A percentile compares a stretch with the other conserved stretches of the same genome.
Evolutionary conservation across 2,329 filamentous ascomycete genomes (phyloP).

Genomic region (Raffaelea albimanens): DNA sequence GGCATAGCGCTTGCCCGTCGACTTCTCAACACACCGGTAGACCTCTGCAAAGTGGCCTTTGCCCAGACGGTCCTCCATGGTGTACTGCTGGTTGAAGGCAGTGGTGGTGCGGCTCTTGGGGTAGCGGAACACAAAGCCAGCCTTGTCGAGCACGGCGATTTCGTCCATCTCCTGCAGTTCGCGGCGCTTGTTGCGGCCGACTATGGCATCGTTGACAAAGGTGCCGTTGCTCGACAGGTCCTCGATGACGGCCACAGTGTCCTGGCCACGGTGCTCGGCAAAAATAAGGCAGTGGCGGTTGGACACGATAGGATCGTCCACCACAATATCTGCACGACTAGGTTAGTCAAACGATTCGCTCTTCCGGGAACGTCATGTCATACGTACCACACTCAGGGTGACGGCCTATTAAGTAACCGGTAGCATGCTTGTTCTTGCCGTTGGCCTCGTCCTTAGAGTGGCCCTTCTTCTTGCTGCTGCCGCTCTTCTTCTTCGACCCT

Average conservation of each 20-base stretch:
- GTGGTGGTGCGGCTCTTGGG: slow-evolving; percentile 65
- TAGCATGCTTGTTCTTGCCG: slow-evolving; percentile 52
- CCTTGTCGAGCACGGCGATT: slow-evolving; percentile 75
- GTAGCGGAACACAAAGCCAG: slow-evolving; percentile 86
- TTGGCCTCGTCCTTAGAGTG: slow-evolving; percentile 48
- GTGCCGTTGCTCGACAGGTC: slow-evolving; percentile 95
- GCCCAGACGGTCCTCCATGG: slow-evolving; percentile 72
- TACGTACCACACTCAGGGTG: slow-evolving; percentile 89
- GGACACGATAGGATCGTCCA: slow-evolving; percentile 73
- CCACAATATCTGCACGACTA: slow-evolving; percentile 51
- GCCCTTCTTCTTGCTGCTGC: slow-evolving; percentile 31
- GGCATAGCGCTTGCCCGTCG: slow-evolving; percentile 71
- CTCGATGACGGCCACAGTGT: slow-evolving; percentile 65
- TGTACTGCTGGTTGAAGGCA: slow-evolving; percentile 79
- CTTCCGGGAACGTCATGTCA: not conserved
- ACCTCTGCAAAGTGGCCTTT: slow-evolving; percentile 95
- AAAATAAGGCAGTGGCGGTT: slow-evolving; percentile 62
- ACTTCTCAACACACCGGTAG: slow-evolving; percentile 81
- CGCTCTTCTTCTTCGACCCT: slow-evolving; percentile 24
- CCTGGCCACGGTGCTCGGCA: slow-evolving; percentile 25
- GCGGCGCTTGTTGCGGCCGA: slow-evolving; percentile 85
- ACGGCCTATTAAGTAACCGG: slow-evolving; percentile 83
- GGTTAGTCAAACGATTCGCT: not conserved
- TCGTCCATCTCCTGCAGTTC: slow-evolving; percentile 87
- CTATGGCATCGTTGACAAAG: slow-evolving; percentile 83